Base-by-base conservation (phyloP, 208 protist species). In the Phytomonas francai region DNA sequence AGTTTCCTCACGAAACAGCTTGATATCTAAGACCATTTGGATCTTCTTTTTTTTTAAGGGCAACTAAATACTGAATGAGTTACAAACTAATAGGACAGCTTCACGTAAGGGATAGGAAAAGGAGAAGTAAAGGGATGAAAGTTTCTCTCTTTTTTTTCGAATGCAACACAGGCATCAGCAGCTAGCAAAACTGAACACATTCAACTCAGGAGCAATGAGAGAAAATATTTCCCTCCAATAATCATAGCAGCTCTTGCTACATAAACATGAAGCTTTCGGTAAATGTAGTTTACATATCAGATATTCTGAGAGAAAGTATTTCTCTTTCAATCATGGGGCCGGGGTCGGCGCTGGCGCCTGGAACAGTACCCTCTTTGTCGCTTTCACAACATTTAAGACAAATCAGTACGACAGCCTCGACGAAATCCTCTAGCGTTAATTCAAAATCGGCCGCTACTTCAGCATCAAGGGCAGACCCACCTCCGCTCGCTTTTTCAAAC, bases 1-100 rank as follows among this genome's bases (percentile, higher is more conserved):
- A 39, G 92, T 95, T 29, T 97, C 86, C 34, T 96, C 88, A 45
- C 98, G 94, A 67, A 99, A 98, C 11, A 98, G 73, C 42, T 92
- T 78, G 72, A 99, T 98, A 80, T 99, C 98, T 39, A 99, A 88
- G 68, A 96, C 88, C 88, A 94, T 97, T 66, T 59, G 29, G 12
- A 42, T 65, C 57, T 3, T 25, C 60, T n/a, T n/a, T n/a, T n/a
- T n/a, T n/a, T 14, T 45, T 16, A 45, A 45, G 3, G 5, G 39
- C 34, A 25, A 67, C 34, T 22, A 42, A 32, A 25, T 22, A 57
- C 32, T 11, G 16, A 57, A 60, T 16, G 28, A 65, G 3, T 9
- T 11, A 63, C 59, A 57, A 19, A 3, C 27, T 56, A 67, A 67
- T 31, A 54, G 27, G 63, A 45, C 34, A 27, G 65, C 61, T 32